Evolutionary conservation across 2,329 filamentous ascomycete genomes (phyloP).

Genomic region (Thyridium curvatum): DNA sequence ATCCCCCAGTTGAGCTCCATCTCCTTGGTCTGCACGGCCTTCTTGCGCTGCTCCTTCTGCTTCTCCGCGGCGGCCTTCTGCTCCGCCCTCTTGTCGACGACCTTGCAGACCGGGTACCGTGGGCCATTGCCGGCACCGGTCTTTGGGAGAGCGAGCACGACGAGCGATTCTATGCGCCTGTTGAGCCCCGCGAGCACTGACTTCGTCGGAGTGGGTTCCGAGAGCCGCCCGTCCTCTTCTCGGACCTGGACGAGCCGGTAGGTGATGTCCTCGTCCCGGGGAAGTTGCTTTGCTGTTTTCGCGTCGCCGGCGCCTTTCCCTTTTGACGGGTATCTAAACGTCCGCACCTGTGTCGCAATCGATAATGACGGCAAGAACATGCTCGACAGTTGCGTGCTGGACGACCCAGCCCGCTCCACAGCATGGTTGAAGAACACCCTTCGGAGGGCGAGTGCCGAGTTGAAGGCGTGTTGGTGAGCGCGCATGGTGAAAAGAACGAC

Average conservation of each 20-base stretch:
- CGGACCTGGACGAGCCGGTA: conserved; percentile 31
- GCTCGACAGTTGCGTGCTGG: conserved; percentile 6
- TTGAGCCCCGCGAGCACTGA: conserved; percentile 34
- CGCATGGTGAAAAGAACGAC: conserved; percentile 25
- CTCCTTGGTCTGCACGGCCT: conserved; percentile 53
- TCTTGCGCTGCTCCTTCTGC: conserved; percentile 30
- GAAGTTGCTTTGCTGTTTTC: conserved; percentile 19
- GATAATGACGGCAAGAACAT: conserved; percentile 7
- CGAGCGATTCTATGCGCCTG: conserved; percentile 27
- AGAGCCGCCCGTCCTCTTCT: conserved; percentile 27
- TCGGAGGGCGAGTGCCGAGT: conserved; percentile 37
- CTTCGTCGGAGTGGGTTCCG: conserved; percentile 28
- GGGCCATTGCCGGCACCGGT: conserved; percentile 15
- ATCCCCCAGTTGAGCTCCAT: conserved; percentile 92
- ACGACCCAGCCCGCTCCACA: neutral
- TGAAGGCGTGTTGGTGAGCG: conserved; percentile 30
- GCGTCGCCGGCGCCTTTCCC: neutral
- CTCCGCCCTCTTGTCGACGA: conserved; percentile 54
- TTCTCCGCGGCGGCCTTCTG: conserved; percentile 35
- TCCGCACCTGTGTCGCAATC: neutral
- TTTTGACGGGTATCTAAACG: too few relatives aligned
- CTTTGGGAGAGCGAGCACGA: conserved; percentile 31
- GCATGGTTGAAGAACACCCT: conserved; percentile 32
- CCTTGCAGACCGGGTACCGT: conserved; percentile 59
- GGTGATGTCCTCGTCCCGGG: conserved; percentile 37